Evolutionary conservation across 1,284 basidiomycete species (phyloP), one percentile per base, ranked within the genome.

Genomic region (Pseudozyma hubeiensis): DNA sequence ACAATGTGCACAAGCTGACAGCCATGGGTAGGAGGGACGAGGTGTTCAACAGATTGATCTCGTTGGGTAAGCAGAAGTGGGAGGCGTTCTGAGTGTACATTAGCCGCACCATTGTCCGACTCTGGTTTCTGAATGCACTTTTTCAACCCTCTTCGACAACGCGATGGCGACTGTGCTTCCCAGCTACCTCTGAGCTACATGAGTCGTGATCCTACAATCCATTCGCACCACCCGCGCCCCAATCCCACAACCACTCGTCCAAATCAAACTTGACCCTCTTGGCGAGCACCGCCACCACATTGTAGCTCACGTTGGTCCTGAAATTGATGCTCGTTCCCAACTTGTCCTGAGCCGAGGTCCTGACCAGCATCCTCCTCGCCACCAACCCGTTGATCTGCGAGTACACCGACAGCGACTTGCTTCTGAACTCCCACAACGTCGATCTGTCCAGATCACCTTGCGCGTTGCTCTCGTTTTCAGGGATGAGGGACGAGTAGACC

Each of bases 1-100:
- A 77, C 14, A 54, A 81, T 5, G 64, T 68, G n/a, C 64, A 66
- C 45, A 73, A 66, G 45, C 40, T 85, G n/a, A 84, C 84, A 7
- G 84, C 84, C 19, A 70, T 85, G 64, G 79, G 79, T 5, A 72
- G 83, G 43, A 64, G 84, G 29, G 83, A 85, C 59, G 84, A 85
- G 57, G 71, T 84, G 29, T 85, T 84, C 53, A 85, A 85, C 56
- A 58, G 84, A 6, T 62, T 85, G 24, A 58, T 82, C 30, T 58
- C 79, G 37, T 30, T 79, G 7, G 75, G 75, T 13, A 69, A 43
- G 30, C 71, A 75, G 60, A 66, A 68, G 50, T 77, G 75, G 75
- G 75, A 77, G 55, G 59, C 66, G 2, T 77, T 67, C 58, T 77
- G 43, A 51, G 30, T 30, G 35, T 17, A 30, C 17, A 4, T 7